Evolutionary conservation across 2,329 filamentous ascomycete genomes (phyloP).

Genomic region (Cercospora sesami): DNA sequence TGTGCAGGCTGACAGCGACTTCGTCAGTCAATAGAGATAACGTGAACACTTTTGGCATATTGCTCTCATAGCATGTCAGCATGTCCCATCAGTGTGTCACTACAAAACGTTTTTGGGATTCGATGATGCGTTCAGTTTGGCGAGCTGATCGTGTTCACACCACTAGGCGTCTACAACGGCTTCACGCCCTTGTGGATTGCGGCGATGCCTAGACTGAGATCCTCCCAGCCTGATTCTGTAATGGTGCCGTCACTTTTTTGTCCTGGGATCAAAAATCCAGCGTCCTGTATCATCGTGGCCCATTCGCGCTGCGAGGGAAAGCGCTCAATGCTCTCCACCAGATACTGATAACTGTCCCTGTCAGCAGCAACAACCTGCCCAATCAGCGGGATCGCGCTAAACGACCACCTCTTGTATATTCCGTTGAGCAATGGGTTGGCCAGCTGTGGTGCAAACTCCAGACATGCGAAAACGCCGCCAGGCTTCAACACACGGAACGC

Average conservation of each 20-base stretch:
- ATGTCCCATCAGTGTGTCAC: background rate
- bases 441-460: slow-evolving; percentile 86
- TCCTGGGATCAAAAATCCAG: slow-evolving; percentile 80
- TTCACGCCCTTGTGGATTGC: slow-evolving; percentile 98
- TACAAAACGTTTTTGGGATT: background rate
- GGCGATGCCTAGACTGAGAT: slow-evolving; percentile 88
- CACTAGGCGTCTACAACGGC: slow-evolving; percentile 46
- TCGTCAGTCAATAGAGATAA: background rate
- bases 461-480: slow-evolving; percentile 91
- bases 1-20: background rate
- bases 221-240: slow-evolving; percentile 71
- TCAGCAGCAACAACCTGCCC: slow-evolving; percentile 93
- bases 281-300: slow-evolving; percentile 75
- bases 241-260: slow-evolving; percentile 37
- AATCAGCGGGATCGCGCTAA: slow-evolving; percentile 89
- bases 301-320: slow-evolving; percentile 89
- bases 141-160: background rate
- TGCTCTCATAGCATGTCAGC: background rate
- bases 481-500: slow-evolving; percentile 88
- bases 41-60: background rate
- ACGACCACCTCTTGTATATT: slow-evolving; percentile 94
- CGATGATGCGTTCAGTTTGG: background rate
- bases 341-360: slow-evolving; percentile 93
- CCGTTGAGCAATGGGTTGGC: slow-evolving; percentile 75
- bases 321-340: slow-evolving; percentile 94